Evolutionary conservation across 2,329 filamentous ascomycete genomes (phyloP), one percentile per base, ranked within the genome.

Genomic region (Helotiales sp.): DNA sequence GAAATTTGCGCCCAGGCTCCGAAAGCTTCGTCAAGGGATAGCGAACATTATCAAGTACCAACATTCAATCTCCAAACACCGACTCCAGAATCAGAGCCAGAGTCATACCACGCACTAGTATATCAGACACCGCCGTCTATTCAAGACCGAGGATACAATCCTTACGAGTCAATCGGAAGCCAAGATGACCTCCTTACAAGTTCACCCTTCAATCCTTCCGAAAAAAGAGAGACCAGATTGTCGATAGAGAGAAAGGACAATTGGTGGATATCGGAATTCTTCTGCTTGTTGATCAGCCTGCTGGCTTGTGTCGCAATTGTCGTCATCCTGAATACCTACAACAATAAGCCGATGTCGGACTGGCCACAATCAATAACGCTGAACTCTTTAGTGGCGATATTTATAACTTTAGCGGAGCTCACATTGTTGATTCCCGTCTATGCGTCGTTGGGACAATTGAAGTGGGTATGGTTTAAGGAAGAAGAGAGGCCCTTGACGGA

Each of bases 251-350:
- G 9, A 31, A 17, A 48, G 25, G n/a, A n/a, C 27, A 22, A 48
- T 25, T 58, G 52, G 55, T 53, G 49, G 59, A 5, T 55, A 10
- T 24, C 27, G 33, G 57, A 57, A 36, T 27, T 56, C 24, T 27
- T 66, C 22, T 60, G 64, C 36, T 64, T 60, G 59, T 38, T 64
- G 0, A 63, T 67, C 7, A 72, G 72, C 19, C 66, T 74, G 2
- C n/a, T 66, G 0, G 71, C 72, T 50, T 69, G 76, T 52, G 65
- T 53, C 5, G 66, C 66, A 3, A 75, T 76, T 8, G 60, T 75
- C 17, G 65, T 59, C 3, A 63, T 75, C 10, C 60, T 77, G 5
- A 46, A 64, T 5, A 53, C 54, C 5, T 69, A 70, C 15, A 57
- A 73, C 48, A 62, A 69, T 17, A 56, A 68, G 15, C 54, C 64